phyloP scores from a whole-genome alignment of 2,329 filamentous ascomycete genomes.

The Calonectria hawksworthii region DNA sequence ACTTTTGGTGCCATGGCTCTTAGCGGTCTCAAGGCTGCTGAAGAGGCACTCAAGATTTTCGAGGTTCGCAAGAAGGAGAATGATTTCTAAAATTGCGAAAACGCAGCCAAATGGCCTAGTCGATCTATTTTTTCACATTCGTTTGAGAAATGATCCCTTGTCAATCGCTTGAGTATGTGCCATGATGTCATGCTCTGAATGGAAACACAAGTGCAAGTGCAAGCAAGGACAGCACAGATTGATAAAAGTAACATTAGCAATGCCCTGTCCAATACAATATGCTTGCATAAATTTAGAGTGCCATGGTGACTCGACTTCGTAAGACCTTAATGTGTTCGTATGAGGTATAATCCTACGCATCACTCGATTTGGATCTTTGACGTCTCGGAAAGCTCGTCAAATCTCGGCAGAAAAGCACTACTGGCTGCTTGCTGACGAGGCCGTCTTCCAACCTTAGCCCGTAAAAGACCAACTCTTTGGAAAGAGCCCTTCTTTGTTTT shows the following conservation, averaged over 20 bases:
- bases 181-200: neutral
- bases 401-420: neutral
- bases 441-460: neutral
- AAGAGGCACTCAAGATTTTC: constrained; percentile 85
- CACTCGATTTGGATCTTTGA: constrained; percentile 21
- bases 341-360: neutral
- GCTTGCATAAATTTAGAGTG: neutral
- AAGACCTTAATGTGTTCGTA: neutral
- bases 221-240: constrained; percentile 3
- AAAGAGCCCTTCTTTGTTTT: neutral
- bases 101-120: neutral
- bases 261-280: neutral
- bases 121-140: constrained; percentile 26
- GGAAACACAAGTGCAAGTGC: neutral
- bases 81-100: constrained; percentile 60
- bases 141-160: constrained; percentile 25
- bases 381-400: constrained; percentile 9
- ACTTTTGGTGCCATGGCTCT: constrained; percentile 93
- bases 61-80: constrained; percentile 85
- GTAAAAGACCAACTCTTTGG: constrained; percentile 21
- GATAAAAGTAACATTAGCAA: neutral
- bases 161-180: constrained; percentile 29
- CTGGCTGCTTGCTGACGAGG: neutral
- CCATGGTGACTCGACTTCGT: neutral
- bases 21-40: constrained; percentile 89